Base-by-base conservation (phyloP, 768 basidiomycete genomes). In the Leccinum longicurvipes region DNA sequence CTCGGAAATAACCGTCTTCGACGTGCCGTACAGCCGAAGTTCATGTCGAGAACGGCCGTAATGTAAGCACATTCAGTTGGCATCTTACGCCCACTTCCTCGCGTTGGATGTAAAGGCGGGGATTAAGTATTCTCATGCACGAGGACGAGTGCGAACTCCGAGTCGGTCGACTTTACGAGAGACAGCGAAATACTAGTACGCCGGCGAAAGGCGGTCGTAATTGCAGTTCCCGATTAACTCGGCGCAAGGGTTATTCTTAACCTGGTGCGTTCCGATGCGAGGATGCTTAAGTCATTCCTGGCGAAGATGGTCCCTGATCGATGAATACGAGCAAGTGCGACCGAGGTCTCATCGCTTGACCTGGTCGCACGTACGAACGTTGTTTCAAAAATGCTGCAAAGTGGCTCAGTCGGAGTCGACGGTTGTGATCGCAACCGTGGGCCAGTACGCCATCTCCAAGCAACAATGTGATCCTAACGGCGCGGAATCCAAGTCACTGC, bases 51-150 rank as follows among this genome's bases (percentile, higher is more conserved):
- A n/a, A 21, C 24, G n/a, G 2, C 41, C 12, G 3, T 28, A 8
- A 36, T 36, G 11, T 11, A 36, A 9, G 15, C 34, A 17, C n/a
- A 39, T 19, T 59, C 85, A 80, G 79, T 68, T 84, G 3, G 81
- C 85, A 63, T 69, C 68, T 9, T 85, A 84, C 63, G 83, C 80
- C 1, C 73, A 11, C 36, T 39, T 39, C 36, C 36, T 39, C 36
- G n/a, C 36, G 36, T n/a, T 19, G n/a, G n/a, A 36, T n/a, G 36
- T 36, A 19, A 39, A 39, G 19, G 39, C 39, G 39, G 39, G 39
- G 39, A 41, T 41, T 19, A 41, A 41, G 39, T 19, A 41, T 19
- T 5, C 10, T 19, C 39, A 19, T 19, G 17, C 17, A 36, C 17
- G 34, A 41, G 39, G n/a, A 19, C 39, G 19, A 41, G 39, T n/a